These are phyloP conservation scores for Guyanaporus albipodus DNA, from an alignment of 768 basidiomycete species.

Conservation along the genomic window DNA sequence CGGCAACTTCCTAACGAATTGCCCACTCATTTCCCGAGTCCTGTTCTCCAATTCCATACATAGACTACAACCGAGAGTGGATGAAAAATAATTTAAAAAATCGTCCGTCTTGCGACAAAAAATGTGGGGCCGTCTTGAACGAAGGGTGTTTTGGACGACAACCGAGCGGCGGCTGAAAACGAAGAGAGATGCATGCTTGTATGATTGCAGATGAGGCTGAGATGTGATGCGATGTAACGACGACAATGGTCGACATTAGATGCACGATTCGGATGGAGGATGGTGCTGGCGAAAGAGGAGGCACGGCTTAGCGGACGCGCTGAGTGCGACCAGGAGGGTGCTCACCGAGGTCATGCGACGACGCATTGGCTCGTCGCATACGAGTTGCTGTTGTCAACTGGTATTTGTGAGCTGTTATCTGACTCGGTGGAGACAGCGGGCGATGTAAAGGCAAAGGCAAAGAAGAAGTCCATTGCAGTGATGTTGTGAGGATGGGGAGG, in stretches of 20 bases:
- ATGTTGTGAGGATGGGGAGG: background rate
- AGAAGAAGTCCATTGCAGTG: conserved; percentile 20
- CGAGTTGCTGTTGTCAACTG: conserved; percentile 3
- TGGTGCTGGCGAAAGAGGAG: background rate
- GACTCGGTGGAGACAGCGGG: background rate
- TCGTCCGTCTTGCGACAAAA: conserved; percentile 18
- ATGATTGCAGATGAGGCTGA: background rate
- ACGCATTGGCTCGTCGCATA: conserved; percentile 2
- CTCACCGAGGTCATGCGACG: conserved; percentile 21
- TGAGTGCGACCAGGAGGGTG: background rate
- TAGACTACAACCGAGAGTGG: background rate
- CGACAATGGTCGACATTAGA: background rate
- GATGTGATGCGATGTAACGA: background rate
- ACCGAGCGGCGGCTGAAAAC: conserved; percentile 5
- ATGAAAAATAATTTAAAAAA: background rate
- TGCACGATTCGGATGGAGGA: background rate
- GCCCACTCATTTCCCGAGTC: background rate
- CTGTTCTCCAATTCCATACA: conserved; percentile 3
- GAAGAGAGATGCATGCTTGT: conserved; percentile 1
- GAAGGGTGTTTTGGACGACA: conserved; percentile 9
- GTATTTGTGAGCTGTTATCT: conserved; percentile 8
- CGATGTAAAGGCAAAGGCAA: background rate
- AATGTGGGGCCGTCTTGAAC: conserved; percentile 13
- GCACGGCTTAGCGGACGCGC: background rate
- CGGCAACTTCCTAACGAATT: conserved; percentile 6